phyloP scores from a whole-genome alignment of 2,329 filamentous ascomycete species.

The Dactylellina leptospora region DNA sequence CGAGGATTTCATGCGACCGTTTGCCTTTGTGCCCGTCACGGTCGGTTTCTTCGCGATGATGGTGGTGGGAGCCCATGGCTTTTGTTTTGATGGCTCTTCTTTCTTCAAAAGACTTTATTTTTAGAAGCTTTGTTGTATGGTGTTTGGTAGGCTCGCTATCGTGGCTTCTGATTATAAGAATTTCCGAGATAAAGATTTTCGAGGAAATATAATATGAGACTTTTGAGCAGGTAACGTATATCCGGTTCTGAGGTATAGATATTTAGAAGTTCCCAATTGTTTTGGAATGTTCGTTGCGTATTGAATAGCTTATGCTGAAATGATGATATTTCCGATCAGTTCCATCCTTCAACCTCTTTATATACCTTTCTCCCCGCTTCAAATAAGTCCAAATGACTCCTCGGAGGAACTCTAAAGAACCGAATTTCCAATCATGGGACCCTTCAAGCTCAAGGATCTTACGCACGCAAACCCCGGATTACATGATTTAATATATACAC shows the following conservation, averaged over 20 bases:
- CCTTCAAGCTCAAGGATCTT: not conserved
- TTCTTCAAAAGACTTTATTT: not conserved
- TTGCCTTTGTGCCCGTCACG: conserved; percentile 66
- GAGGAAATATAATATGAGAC: not conserved
- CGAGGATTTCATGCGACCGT: conserved; percentile 77
- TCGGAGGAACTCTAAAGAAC: not conserved
- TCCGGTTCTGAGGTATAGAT: too few species aligned
- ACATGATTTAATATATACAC: conserved; percentile 14
- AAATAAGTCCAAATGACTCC: not conserved
- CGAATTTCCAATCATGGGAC: conserved; percentile 14
- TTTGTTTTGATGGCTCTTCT: not conserved
- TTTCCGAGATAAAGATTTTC: not conserved
- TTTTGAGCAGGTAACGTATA: not conserved
- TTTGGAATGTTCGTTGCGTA: too few species aligned
- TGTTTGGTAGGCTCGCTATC: too few species aligned
- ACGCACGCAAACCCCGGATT: conserved; percentile 21
- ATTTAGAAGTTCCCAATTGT: too few species aligned
- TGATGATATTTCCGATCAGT: not conserved
- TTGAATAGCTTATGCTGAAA: too few species aligned
- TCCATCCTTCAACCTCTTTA: not conserved
- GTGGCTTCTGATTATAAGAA: too few species aligned
- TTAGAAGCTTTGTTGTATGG: not conserved
- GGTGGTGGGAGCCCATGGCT: conserved; percentile 33
- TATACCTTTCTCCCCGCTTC: not conserved
- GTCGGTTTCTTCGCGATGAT: conserved; percentile 6